Percentiles rank a stretch among this genome's conserved stretches.
These are phyloP conservation scores for Incumbomyces delicatus DNA, from an alignment of 2,329 filamentous ascomycete genomes.

Conservation along the genomic window DNA sequence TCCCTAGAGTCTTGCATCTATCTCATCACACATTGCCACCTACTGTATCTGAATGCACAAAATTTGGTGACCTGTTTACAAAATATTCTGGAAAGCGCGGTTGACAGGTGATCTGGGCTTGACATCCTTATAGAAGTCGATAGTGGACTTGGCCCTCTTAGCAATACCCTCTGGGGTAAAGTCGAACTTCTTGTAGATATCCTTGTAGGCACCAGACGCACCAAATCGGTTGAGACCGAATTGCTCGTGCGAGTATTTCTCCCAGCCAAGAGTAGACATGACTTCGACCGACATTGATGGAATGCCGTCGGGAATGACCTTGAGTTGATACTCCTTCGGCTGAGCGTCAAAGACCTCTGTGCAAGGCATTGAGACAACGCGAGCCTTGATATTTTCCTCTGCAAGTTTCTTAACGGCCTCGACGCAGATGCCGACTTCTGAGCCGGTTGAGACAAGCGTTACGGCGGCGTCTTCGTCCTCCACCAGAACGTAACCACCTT, in stretches of 20 bases:
- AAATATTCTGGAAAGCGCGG: conserved; percentile 93
- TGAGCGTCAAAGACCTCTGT: conserved; percentile 95
- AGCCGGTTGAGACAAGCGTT: conserved; percentile 89
- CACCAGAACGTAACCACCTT: conserved; percentile 88
- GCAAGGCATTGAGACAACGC: conserved; percentile 92
- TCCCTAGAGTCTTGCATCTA: too few species aligned
- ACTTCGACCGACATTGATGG: conserved; percentile 89
- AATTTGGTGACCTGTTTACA: conserved; percentile 44
- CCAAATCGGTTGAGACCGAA: conserved; percentile 99
- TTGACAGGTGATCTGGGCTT: conserved; percentile 92
- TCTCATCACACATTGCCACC: too few species aligned
- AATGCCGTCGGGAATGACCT: conserved; percentile 86
- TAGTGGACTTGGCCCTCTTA: conserved; percentile 84
- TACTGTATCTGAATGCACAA: too few species aligned
- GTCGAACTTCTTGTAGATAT: conserved; percentile 99
- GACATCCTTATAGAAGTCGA: conserved; percentile 96
- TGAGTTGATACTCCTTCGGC: conserved; percentile 87
- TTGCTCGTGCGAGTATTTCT: conserved; percentile 98
- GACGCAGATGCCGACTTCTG: conserved; percentile 87
- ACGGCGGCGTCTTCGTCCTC: conserved; percentile 76
- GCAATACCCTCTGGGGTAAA: conserved; percentile 94
- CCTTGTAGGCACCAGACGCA: conserved; percentile 93
- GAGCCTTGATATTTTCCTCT: conserved; percentile 76
- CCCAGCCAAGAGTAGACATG: conserved; percentile 96
- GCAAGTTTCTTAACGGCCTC: conserved; percentile 86